phyloP scores from a whole-genome alignment of 2,329 filamentous ascomycete species.

The Talaromyces pinophilus region DNA sequence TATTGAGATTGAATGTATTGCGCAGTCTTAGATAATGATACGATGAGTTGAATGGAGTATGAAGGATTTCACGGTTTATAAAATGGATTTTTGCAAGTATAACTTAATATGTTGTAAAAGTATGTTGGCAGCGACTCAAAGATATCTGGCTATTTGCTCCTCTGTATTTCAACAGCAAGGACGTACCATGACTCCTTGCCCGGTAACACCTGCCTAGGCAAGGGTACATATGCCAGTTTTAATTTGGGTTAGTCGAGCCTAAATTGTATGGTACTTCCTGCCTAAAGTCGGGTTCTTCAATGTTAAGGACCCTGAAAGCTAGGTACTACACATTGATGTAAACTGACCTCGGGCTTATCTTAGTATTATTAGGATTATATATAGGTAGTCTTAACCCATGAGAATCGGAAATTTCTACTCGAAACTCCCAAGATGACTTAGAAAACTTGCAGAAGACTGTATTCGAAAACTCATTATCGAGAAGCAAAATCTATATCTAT shows the following conservation, averaged over 20 bases:
- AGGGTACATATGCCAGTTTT: background rate
- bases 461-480: background rate
- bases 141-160: background rate
- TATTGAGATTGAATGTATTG: constrained; percentile 51
- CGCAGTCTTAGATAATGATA: constrained; percentile 34
- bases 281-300: no score
- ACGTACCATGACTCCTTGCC: background rate
- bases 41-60: background rate
- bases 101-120: background rate
- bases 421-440: background rate
- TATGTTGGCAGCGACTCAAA: background rate
- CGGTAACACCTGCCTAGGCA: no score
- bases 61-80: background rate
- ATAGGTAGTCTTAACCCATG: background rate
- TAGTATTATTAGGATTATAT: background rate
- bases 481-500: constrained; percentile 2
- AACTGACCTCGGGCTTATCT: background rate
- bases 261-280: background rate
- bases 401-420: background rate
- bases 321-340: background rate
- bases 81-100: background rate
- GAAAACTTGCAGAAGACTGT: background rate
- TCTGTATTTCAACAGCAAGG: background rate
- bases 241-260: background rate
- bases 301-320: no score